Evolutionary conservation across 164 flowering plant species (phyloP).

Genomic region (Kingdonia uniflora): DNA sequence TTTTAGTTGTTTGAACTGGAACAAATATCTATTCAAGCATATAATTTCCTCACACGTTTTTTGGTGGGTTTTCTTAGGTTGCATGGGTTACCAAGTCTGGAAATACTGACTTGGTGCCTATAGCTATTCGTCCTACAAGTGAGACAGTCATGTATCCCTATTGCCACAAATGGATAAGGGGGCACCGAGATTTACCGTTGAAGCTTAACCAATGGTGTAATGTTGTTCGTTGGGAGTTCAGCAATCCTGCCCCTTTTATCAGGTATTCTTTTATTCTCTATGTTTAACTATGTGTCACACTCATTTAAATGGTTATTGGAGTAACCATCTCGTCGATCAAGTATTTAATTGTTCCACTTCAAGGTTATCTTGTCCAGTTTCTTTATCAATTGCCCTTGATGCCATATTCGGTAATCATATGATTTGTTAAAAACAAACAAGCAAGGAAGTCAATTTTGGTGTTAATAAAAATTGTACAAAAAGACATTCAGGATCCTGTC

Average conservation of each 20-base stretch:
- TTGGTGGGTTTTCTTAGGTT: constrained; percentile 35
- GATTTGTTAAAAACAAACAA: no score
- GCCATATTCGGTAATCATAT: no score
- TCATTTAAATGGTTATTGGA: not conserved
- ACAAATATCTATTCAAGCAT: no score
- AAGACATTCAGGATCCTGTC: no score
- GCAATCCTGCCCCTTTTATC: constrained; percentile 98
- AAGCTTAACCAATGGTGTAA: constrained; percentile 96
- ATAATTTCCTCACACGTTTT: not conserved
- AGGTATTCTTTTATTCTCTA: constrained; percentile 29
- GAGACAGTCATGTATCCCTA: constrained; percentile 99
- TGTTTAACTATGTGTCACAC: not conserved
- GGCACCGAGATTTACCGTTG: constrained; percentile 92
- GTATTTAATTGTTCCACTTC: not conserved
- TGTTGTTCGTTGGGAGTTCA: constrained; percentile 98
- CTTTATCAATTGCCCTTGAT: no score
- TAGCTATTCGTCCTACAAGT: constrained; percentile 98
- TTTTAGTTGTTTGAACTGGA: not conserved
- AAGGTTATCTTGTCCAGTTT: not conserved
- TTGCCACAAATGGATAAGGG: constrained; percentile 93
- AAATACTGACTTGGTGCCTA: constrained; percentile 64
- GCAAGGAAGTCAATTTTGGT: no score
- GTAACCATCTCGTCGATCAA: no score
- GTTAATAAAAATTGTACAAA: no score
- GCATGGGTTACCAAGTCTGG: constrained; percentile 98